Conservation (phyloP, 441 rosid species). For the Aquilaria agallochum region DNA sequence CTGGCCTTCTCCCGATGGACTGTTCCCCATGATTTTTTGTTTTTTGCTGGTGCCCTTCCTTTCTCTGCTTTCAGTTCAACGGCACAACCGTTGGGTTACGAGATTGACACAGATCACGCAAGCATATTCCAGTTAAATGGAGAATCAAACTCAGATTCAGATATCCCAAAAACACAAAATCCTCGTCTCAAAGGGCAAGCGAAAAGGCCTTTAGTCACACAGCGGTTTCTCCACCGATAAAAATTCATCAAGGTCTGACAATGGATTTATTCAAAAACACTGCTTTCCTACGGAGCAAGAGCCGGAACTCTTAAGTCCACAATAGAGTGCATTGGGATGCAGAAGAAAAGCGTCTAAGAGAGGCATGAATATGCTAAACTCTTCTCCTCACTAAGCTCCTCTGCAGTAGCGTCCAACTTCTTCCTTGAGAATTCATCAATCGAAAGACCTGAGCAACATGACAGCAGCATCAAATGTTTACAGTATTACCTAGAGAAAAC, state of each 20-base stretch:
- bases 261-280: slow-evolving; percentile 31
- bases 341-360: slow-evolving; percentile 25
- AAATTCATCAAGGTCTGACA: slow-evolving; percentile 16
- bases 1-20: too few relatives aligned
- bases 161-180: slow-evolving; percentile 1
- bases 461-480: not conserved
- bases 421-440: slow-evolving; percentile 86
- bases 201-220: not conserved
- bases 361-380: slow-evolving; percentile 92
- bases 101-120: not conserved
- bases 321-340: not conserved
- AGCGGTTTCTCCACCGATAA: slow-evolving; percentile 11
- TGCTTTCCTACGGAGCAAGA: slow-evolving; percentile 6
- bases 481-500: not conserved
- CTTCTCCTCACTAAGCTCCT: slow-evolving; percentile 83
- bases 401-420: slow-evolving; percentile 83
- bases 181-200: not conserved
- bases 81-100: not conserved
- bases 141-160: not conserved
- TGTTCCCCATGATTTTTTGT: too few relatives aligned
- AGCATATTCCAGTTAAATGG: not conserved
- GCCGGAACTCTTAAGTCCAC: slow-evolving; percentile 9
- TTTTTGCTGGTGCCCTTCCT: too few relatives aligned
- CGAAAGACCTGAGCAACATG: slow-evolving; percentile 42
- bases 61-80: not conserved